Conservation (phyloP, 306 rosid species). For the Pyrus bretschneideri region DNA sequence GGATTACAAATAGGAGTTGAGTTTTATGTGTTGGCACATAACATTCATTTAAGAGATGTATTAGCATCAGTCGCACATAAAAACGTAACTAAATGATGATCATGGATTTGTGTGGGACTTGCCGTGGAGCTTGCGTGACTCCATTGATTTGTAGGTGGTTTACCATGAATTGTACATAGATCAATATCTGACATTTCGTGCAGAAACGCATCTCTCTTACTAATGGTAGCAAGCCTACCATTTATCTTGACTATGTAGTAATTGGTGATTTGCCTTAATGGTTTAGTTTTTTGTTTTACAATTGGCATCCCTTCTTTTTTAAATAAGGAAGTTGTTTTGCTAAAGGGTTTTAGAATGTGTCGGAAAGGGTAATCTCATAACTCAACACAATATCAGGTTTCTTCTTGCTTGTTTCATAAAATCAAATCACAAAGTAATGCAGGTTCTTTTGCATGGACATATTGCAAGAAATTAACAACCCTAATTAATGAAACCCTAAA, state of each 20-base stretch:
- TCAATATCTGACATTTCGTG: too few relatives aligned
- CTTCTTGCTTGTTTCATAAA: background rate
- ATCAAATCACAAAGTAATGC: background rate
- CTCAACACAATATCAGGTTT: background rate
- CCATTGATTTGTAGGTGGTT: too few relatives aligned
- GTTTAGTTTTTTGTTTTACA: too few relatives aligned
- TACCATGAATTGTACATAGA: too few relatives aligned
- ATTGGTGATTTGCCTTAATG: background rate
- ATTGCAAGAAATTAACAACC: slow-evolving; percentile 1
- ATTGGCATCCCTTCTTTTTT: background rate
- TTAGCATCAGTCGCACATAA: background rate
- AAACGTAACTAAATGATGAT: too few relatives aligned
- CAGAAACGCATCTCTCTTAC: too few relatives aligned
- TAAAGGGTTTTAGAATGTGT: background rate
- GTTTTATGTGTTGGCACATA: background rate
- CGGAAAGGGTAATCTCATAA: background rate
- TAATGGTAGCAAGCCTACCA: too few relatives aligned
- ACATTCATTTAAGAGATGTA: too few relatives aligned
- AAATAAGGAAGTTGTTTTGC: background rate
- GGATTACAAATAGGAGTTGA: background rate
- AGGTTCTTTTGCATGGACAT: background rate
- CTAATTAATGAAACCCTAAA: background rate
- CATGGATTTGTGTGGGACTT: background rate
- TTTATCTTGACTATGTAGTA: background rate
- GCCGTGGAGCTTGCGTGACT: too few relatives aligned